Conservation (phyloP, 2,329 filamentous ascomycete species). For the Beauveria pseudobassiana region DNA sequence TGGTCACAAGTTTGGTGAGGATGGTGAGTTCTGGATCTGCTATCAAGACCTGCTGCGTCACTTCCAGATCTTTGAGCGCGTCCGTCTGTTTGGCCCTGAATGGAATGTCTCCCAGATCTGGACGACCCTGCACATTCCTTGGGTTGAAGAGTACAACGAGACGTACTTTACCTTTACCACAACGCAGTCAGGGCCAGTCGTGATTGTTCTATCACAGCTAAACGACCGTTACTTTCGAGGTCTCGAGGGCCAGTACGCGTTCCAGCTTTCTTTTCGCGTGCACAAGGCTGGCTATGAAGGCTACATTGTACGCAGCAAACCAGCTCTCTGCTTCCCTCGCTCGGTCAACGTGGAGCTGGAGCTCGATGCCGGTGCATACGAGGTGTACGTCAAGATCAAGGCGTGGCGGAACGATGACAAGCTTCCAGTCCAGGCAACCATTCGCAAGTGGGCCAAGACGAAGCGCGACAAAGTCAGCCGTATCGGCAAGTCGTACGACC, state of each 20-base stretch:
- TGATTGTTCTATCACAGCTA: slow-evolving; percentile 50
- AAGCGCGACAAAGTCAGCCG: slow-evolving; percentile 64
- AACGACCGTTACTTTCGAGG: slow-evolving; percentile 51
- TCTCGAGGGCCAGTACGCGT: slow-evolving; percentile 48
- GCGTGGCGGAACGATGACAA: slow-evolving; percentile 50
- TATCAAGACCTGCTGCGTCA: slow-evolving; percentile 52
- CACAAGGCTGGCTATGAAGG: slow-evolving; percentile 43
- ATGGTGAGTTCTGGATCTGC: slow-evolving; percentile 59
- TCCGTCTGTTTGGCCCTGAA: slow-evolving; percentile 48
- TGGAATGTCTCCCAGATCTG: slow-evolving; percentile 43
- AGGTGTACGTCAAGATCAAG: slow-evolving; percentile 66
- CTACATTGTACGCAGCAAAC: slow-evolving; percentile 48
- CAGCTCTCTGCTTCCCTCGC: slow-evolving; percentile 55
- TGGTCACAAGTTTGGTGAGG: slow-evolving; percentile 67
- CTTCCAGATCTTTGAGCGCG: slow-evolving; percentile 51
- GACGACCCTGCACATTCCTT: slow-evolving; percentile 47
- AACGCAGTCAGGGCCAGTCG: slow-evolving; percentile 39
- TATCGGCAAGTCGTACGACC: slow-evolving; percentile 63
- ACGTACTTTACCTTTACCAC: slow-evolving; percentile 45
- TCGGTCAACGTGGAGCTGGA: slow-evolving; percentile 71
- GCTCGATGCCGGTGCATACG: slow-evolving; percentile 67
- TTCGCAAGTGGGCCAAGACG: slow-evolving; percentile 48
- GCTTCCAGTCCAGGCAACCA: slow-evolving; percentile 56
- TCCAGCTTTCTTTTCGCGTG: slow-evolving; percentile 46
- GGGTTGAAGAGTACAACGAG: slow-evolving; percentile 48